Percentiles rank a stretch among this genome's conserved stretches.
phyloP scores from a whole-genome alignment of 179 eudicot genomes.

The Beta lomatogona region DNA sequence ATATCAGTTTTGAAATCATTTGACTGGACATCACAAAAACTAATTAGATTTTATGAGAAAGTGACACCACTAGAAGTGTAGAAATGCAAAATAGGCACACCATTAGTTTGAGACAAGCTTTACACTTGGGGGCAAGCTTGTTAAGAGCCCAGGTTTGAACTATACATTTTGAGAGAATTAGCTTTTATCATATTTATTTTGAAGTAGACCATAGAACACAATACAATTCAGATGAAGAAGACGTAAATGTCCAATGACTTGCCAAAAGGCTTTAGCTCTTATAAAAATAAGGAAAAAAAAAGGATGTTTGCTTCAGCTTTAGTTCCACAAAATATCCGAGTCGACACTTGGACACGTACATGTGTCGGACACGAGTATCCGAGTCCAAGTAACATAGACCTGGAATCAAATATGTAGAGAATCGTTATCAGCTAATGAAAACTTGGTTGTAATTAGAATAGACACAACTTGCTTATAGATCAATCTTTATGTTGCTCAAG shows the following conservation, averaged over 20 bases:
- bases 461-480: not conserved
- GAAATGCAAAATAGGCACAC: not conserved
- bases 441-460: not conserved
- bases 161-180: not conserved
- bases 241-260: not conserved
- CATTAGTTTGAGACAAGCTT: not conserved
- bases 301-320: not conserved
- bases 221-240: not conserved
- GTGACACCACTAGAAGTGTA: not conserved
- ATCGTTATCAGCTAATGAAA: not conserved
- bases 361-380: no score
- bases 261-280: not conserved
- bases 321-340: not conserved
- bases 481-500: not conserved
- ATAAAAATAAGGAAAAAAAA: not conserved
- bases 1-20: no score
- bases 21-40: not conserved
- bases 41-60: not conserved
- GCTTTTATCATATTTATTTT: not conserved
- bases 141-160: not conserved
- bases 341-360: not conserved
- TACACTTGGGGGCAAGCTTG: not conserved
- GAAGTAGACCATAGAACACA: no score
- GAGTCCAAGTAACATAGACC: no score
- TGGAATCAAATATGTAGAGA: not conserved